Conservation (phyloP, 305 asterid species). For the Salvia sclarea region DNA sequence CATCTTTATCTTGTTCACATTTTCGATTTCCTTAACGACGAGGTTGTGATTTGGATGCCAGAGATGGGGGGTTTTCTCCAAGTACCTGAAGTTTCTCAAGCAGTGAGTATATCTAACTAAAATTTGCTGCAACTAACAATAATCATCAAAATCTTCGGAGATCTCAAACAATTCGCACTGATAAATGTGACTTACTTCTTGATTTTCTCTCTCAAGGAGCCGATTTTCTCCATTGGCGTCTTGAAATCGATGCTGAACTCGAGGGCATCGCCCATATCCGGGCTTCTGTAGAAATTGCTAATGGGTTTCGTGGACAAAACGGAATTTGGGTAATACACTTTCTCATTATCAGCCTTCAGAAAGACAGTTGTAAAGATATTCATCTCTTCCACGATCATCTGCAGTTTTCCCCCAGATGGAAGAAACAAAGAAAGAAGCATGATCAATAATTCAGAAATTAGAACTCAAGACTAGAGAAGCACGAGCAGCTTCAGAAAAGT, state of each 20-base stretch:
- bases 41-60: constrained; percentile 93
- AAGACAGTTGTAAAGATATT: constrained; percentile 81
- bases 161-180: not conserved
- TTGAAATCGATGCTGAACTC: constrained; percentile 81
- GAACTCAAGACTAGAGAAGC: not conserved
- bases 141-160: not conserved
- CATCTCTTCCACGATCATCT: constrained; percentile 93
- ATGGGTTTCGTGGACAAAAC: constrained; percentile 82
- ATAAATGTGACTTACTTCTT: constrained; percentile 52
- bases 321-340: constrained; percentile 79
- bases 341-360: constrained; percentile 71
- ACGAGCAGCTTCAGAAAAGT: constrained; percentile 19
- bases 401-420: constrained; percentile 23
- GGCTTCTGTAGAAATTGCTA: constrained; percentile 92
- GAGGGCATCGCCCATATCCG: constrained; percentile 82
- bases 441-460: constrained; percentile 25
- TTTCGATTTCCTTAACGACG: constrained; percentile 86
- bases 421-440: not conserved
- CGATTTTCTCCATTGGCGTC: constrained; percentile 82
- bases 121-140: not conserved
- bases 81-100: constrained; percentile 52
- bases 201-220: constrained; percentile 65
- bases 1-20: constrained; percentile 90
- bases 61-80: constrained; percentile 62
- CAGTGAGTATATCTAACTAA: not conserved